Percentiles rank a stretch among this genome's conserved stretches.
Conservation (phyloP, 441 rosid genomes). For the Theobroma grandiflorum region DNA sequence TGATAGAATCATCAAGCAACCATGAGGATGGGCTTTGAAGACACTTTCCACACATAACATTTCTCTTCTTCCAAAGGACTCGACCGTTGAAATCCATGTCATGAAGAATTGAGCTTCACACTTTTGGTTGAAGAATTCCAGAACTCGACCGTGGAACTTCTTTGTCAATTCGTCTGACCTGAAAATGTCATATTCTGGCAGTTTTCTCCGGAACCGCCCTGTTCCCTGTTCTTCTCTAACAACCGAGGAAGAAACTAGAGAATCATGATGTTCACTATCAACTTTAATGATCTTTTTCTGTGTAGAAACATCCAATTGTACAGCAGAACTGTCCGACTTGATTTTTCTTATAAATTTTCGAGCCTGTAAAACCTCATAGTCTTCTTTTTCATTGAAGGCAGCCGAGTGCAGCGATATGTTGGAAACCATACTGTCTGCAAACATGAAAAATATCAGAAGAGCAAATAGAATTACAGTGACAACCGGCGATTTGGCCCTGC, state of each 20-base stretch:
- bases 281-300: conserved; percentile 32
- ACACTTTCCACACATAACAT: conserved; percentile 51
- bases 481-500: conserved; percentile 38
- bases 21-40: conserved; percentile 59
- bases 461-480: conserved; percentile 38
- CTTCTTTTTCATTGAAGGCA: conserved; percentile 19
- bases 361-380: conserved; percentile 29
- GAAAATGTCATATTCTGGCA: conserved; percentile 53
- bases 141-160: conserved; percentile 59
- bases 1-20: conserved; percentile 65
- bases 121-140: conserved; percentile 48
- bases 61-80: conserved; percentile 52
- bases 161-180: conserved; percentile 50
- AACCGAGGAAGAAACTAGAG: conserved; percentile 55
- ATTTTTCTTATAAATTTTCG: conserved; percentile 22
- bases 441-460: conserved; percentile 51
- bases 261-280: conserved; percentile 5
- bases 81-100: conserved; percentile 70
- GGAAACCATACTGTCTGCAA: conserved; percentile 38
- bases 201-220: conserved; percentile 55
- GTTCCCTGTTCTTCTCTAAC: conserved; percentile 55
- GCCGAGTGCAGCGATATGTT: conserved; percentile 36
- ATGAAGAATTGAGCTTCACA: conserved; percentile 65
- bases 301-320: conserved; percentile 33
- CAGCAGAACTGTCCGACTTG: conserved; percentile 25